phyloP scores from a whole-genome alignment of 352 stramenopile species.

The Globisporangium viniferum region DNA sequence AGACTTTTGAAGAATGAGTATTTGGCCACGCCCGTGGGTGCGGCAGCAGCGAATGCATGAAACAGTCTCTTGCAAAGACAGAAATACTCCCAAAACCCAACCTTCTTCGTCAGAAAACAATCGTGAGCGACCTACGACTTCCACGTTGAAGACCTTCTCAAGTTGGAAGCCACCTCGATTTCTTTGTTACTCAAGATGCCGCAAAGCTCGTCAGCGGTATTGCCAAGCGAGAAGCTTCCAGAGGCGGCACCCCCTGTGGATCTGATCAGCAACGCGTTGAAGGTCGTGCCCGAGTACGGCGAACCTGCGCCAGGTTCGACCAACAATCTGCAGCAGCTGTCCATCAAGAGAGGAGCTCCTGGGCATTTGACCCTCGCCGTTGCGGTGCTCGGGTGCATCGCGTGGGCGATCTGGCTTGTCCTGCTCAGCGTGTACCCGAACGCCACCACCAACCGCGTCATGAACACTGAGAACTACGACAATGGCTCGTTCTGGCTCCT shows the following conservation, averaged over 20 bases:
- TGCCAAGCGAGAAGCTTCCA: background rate
- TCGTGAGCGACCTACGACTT: too few species aligned
- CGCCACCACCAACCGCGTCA: slow-evolving; percentile 29
- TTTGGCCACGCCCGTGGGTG: too few species aligned
- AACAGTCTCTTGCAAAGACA: too few species aligned
- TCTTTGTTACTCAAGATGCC: background rate
- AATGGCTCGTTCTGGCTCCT: slow-evolving; percentile 37
- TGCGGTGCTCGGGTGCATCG: slow-evolving; percentile 15
- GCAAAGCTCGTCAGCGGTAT: background rate
- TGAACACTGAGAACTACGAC: slow-evolving; percentile 27
- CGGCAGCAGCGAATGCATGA: too few species aligned
- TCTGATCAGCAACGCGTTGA: background rate
- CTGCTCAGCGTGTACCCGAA: slow-evolving; percentile 29
- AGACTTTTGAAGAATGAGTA: too few species aligned
- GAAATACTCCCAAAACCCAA: too few species aligned
- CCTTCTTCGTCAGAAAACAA: too few species aligned
- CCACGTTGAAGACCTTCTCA: too few species aligned
- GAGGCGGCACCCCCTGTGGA: background rate
- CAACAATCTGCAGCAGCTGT: background rate
- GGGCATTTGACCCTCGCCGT: background rate
- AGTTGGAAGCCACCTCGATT: background rate
- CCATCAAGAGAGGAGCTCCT: background rate
- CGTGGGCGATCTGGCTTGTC: slow-evolving; percentile 29
- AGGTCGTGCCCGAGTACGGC: background rate
- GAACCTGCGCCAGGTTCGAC: background rate